Conservation (phyloP, 495 filamentous ascomycete genomes). For the Xylaria acuta region DNA sequence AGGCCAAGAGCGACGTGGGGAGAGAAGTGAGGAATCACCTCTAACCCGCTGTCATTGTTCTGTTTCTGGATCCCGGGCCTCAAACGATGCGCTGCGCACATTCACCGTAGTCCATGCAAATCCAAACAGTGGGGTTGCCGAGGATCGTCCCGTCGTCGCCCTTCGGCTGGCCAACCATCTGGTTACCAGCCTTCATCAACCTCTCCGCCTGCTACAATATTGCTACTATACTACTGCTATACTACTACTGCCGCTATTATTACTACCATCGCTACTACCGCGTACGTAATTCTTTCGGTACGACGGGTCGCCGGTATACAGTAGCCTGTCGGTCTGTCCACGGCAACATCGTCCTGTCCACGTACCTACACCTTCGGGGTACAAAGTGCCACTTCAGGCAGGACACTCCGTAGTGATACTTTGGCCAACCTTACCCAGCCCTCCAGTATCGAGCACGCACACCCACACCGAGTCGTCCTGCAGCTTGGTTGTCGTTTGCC, state of each 20-base stretch:
- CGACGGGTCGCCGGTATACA: not conserved
- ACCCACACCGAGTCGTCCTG: constrained; percentile 26
- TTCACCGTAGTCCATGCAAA: constrained; percentile 18
- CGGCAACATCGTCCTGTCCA: constrained; percentile 7
- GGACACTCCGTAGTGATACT: constrained; percentile 19
- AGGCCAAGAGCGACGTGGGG: constrained; percentile 19
- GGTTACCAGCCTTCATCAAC: not conserved
- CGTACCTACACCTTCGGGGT: constrained; percentile 21
- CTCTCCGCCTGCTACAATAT: not conserved
- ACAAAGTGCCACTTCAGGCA: constrained; percentile 13
- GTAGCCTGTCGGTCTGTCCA: constrained; percentile 2
- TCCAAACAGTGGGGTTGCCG: constrained; percentile 19
- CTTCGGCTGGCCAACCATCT: constrained; percentile 12
- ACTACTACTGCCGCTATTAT: not conserved
- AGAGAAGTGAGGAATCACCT: constrained; percentile 11
- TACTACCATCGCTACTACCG: not conserved
- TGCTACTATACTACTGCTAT: not conserved
- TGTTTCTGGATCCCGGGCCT: constrained; percentile 7
- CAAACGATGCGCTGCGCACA: constrained; percentile 18
- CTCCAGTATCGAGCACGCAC: constrained; percentile 24
- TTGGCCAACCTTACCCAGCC: constrained; percentile 15
- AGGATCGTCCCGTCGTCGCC: constrained; percentile 7
- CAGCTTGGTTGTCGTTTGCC: constrained; percentile 24
- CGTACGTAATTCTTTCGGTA: constrained; percentile 5
- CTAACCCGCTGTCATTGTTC: not conserved